Conservation (phyloP, 495 filamentous ascomycete species). For the Aspergillus sclerotioniger region DNA sequence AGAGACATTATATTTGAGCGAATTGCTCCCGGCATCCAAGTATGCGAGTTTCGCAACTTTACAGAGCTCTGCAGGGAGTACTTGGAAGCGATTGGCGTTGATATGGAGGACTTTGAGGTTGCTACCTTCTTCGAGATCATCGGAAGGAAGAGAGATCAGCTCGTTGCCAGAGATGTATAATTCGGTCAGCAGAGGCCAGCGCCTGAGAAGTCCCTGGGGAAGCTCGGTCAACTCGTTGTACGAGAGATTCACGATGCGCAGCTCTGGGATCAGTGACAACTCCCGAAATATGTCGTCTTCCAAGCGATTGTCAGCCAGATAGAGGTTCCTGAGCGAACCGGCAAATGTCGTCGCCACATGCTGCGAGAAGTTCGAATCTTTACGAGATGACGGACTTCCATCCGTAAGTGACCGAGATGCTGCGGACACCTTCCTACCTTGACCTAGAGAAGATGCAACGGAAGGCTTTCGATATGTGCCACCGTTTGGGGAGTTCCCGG, state of each 20-base stretch:
- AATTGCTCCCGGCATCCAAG: slow-evolving; percentile 92
- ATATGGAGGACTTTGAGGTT: slow-evolving; percentile 87
- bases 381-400: slow-evolving; percentile 63
- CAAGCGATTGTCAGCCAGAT: slow-evolving; percentile 89
- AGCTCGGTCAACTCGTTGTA: slow-evolving; percentile 94
- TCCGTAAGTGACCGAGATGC: slow-evolving; percentile 65
- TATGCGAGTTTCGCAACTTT: slow-evolving; percentile 88
- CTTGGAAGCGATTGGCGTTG: slow-evolving; percentile 97
- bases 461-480: slow-evolving; percentile 72
- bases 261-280: slow-evolving; percentile 73
- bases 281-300: slow-evolving; percentile 94
- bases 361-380: slow-evolving; percentile 80
- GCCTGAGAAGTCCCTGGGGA: slow-evolving; percentile 78
- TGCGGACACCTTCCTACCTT: slow-evolving; percentile 78
- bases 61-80: slow-evolving; percentile 90
- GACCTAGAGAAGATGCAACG: slow-evolving; percentile 72
- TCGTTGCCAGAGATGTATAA: slow-evolving; percentile 96
- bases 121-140: slow-evolving; percentile 87
- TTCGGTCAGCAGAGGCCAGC: slow-evolving; percentile 85
- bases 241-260: slow-evolving; percentile 88
- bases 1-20: slow-evolving; percentile 97
- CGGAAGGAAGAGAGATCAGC: slow-evolving; percentile 82
- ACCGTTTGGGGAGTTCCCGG: slow-evolving; percentile 65
- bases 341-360: slow-evolving; percentile 80
- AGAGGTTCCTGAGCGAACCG: slow-evolving; percentile 75